A percentile compares a stretch with the other conserved stretches of the same genome.
Evolutionary conservation across 2,329 filamentous ascomycete genomes (phyloP).

Genomic region (Cladophialophora chaetospira): DNA sequence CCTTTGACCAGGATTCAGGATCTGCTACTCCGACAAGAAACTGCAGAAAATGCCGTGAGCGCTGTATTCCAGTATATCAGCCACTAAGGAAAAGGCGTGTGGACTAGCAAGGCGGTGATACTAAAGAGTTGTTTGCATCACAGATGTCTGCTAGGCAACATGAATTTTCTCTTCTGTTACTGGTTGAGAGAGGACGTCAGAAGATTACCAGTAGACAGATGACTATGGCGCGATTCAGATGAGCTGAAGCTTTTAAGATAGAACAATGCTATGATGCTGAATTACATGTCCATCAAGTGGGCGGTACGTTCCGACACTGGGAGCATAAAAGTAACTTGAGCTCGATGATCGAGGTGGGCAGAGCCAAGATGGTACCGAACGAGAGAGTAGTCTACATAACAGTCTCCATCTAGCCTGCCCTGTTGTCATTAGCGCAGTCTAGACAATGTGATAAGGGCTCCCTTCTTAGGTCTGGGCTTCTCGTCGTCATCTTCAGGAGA

Average conservation of each 20-base stretch:
- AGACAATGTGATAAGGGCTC: too few species aligned
- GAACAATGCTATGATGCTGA: neutral
- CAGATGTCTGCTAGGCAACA: neutral
- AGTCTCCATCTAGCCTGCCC: too few species aligned
- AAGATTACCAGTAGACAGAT: neutral
- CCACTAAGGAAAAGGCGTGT: constrained; percentile 57
- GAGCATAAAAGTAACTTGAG: too few species aligned
- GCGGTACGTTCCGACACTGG: too few species aligned
- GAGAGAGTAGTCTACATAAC: too few species aligned
- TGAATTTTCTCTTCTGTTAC: neutral
- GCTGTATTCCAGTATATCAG: constrained; percentile 99
- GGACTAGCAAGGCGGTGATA: neutral
- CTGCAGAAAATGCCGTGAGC: constrained; percentile 75
- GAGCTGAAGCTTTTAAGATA: neutral
- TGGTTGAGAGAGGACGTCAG: neutral
- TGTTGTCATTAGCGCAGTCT: too few species aligned
- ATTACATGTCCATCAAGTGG: too few species aligned
- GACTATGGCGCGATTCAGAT: neutral
- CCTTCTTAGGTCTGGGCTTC: too few species aligned
- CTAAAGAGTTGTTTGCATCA: neutral
- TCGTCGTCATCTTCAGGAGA: too few species aligned
- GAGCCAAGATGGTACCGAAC: too few species aligned
- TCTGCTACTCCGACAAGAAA: constrained; percentile 83
- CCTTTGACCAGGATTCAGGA: constrained; percentile 84
- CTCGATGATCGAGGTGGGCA: too few species aligned